phyloP scores from a whole-genome alignment of 305 asterid species.

The Plantago coronopus region DNA sequence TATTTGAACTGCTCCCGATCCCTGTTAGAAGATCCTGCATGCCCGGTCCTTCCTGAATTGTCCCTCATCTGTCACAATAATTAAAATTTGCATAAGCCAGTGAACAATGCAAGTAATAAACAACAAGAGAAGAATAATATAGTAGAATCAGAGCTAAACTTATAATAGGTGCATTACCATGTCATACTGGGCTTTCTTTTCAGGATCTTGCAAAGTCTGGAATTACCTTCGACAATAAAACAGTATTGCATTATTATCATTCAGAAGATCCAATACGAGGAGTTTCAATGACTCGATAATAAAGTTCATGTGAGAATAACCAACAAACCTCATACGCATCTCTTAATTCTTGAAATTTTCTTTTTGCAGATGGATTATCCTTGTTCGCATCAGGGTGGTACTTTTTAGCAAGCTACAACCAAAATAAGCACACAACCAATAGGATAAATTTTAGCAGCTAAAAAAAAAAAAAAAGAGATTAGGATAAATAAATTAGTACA shows the following conservation, averaged over 20 bases:
- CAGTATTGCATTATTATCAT: constrained; percentile 15
- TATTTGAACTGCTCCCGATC: constrained; percentile 44
- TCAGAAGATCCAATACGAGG: constrained; percentile 20
- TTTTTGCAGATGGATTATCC: constrained; percentile 74
- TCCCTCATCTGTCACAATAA: constrained; percentile 42
- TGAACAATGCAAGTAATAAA: constrained; percentile 4
- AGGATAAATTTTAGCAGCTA: too few species aligned
- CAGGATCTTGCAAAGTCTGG: constrained; percentile 79
- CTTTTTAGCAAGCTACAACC: constrained; percentile 87
- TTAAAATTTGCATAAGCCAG: neutral
- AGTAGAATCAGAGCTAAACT: constrained; percentile 19
- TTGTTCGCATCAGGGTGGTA: constrained; percentile 91
- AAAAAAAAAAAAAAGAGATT: too few species aligned
- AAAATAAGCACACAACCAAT: constrained; percentile 11
- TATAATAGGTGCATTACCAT: constrained; percentile 39
- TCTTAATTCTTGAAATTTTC: constrained; percentile 89
- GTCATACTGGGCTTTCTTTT: constrained; percentile 70
- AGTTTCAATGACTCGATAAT: constrained; percentile 18
- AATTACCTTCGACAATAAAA: constrained; percentile 49
- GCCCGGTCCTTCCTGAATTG: constrained; percentile 30
- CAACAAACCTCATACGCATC: constrained; percentile 87
- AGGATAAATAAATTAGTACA: too few species aligned
- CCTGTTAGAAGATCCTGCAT: constrained; percentile 35
- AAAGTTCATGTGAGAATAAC: constrained; percentile 23
- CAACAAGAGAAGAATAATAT: neutral